Evolutionary conservation across 768 basidiomycete genomes (phyloP).

Genomic region (Suillus sp.): DNA sequence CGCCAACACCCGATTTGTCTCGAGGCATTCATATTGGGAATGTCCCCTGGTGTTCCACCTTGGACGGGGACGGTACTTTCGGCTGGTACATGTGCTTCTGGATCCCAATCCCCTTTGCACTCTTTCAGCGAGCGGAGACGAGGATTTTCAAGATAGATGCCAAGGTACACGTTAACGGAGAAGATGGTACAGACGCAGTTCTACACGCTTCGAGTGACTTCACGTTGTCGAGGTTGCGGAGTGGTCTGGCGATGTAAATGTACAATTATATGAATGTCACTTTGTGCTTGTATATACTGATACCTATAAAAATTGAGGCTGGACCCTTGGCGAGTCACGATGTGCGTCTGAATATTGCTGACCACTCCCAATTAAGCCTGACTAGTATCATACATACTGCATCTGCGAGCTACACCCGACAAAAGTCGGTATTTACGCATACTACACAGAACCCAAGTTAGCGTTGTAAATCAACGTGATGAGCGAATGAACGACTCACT

Average conservation of each 20-base stretch:
- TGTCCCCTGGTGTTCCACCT: constrained; percentile 13
- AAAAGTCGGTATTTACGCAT: constrained; percentile 11
- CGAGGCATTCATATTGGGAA: constrained; percentile 26
- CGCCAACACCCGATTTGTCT: neutral
- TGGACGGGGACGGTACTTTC: constrained; percentile 3
- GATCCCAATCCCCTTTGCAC: constrained; percentile 48
- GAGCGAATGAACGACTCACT: constrained; percentile 47
- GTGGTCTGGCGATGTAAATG: neutral
- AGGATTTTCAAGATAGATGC: constrained; percentile 43
- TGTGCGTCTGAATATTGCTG: neutral
- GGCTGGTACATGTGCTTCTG: constrained; percentile 28
- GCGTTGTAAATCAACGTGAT: neutral
- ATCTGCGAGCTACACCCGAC: neutral
- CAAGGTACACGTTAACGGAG: constrained; percentile 38
- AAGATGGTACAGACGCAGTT: neutral
- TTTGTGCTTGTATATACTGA: neutral
- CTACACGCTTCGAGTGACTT: constrained; percentile 36
- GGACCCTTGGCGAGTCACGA: neutral
- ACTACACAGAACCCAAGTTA: constrained; percentile 9
- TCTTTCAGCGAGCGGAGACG: constrained; percentile 51
- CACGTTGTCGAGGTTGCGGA: constrained; percentile 46
- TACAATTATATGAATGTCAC: neutral
- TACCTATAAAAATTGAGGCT: neutral
- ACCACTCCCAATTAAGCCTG: neutral
- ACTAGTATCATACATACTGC: neutral